Evolutionary conservation across 2,329 filamentous ascomycete genomes (phyloP).

Genomic region (Cladobotryum mycophilum): DNA sequence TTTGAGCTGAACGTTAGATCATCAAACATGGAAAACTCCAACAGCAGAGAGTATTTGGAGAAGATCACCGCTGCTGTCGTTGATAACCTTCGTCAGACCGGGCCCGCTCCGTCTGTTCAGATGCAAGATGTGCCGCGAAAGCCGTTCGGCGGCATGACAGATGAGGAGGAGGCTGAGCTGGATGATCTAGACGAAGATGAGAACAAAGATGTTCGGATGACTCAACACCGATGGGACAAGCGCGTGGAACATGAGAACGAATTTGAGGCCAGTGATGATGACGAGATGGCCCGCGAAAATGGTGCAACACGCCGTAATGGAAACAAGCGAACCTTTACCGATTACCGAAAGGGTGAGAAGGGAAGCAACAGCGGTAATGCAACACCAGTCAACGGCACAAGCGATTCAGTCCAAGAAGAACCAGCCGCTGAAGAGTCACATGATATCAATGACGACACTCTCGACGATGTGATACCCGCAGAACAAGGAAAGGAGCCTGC

Average conservation of each 20-base stretch:
- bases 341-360: constrained; percentile 40
- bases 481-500: constrained; percentile 22
- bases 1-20: constrained; percentile 86
- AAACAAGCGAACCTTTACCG: constrained; percentile 45
- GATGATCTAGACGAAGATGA: constrained; percentile 75
- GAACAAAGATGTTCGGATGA: constrained; percentile 77
- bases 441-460: constrained; percentile 35
- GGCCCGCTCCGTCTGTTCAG: constrained; percentile 83
- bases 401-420: constrained; percentile 25
- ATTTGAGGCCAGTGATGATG: constrained; percentile 82
- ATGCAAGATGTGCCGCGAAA: constrained; percentile 70
- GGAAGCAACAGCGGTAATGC: constrained; percentile 32
- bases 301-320: constrained; percentile 55
- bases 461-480: constrained; percentile 35
- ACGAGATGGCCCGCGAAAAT: constrained; percentile 68
- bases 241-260: constrained; percentile 71
- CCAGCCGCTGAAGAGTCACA: constrained; percentile 26
- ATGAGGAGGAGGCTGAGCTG: constrained; percentile 60
- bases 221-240: constrained; percentile 76
- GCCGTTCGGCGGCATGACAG: constrained; percentile 55
- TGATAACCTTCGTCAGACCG: constrained; percentile 81
- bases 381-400: constrained; percentile 31
- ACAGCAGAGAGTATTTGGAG: constrained; percentile 73
- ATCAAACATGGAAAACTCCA: constrained; percentile 86
- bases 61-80: constrained; percentile 75